These are phyloP conservation scores for Globisporangium radiosum DNA, from an alignment of 352 stramenopile species.

Conservation along the genomic window DNA sequence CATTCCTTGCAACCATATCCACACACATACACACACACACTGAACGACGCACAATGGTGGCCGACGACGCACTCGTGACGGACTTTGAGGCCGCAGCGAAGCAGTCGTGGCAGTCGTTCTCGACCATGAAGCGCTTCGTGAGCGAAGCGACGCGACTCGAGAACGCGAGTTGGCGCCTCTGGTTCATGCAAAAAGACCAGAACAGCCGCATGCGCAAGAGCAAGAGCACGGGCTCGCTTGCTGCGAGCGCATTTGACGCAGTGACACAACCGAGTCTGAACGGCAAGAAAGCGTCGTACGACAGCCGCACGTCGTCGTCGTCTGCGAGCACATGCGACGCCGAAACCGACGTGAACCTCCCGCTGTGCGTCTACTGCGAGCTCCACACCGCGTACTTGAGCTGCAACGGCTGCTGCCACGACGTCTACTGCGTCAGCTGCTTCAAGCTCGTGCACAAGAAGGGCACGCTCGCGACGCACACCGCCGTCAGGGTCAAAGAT, in stretches of 20 bases:
- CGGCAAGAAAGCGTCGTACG: constrained; percentile 14
- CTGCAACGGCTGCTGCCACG: constrained; percentile 81
- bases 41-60: constrained; percentile 18
- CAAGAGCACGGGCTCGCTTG: constrained; percentile 10
- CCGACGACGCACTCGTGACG: constrained; percentile 21
- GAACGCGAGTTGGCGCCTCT: constrained; percentile 81
- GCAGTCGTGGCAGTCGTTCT: constrained; percentile 86
- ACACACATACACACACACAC: not conserved
- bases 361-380: constrained; percentile 75
- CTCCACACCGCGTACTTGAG: constrained; percentile 57
- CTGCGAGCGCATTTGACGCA: not conserved
- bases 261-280: not conserved
- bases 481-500: constrained; percentile 53
- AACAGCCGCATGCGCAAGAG: constrained; percentile 8
- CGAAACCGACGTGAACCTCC: constrained; percentile 7
- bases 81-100: constrained; percentile 68
- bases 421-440: constrained; percentile 81
- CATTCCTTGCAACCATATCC: not conserved
- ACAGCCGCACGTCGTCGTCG: constrained; percentile 7
- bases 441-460: constrained; percentile 88
- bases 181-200: constrained; percentile 57
- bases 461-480: constrained; percentile 74
- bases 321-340: constrained; percentile 3
- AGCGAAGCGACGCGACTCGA: constrained; percentile 71
- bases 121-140: constrained; percentile 83